A percentile compares a stretch with the other conserved stretches of the same genome.
phyloP scores from a whole-genome alignment of 2,329 filamentous ascomycete species.

The Pseudocercospora macadamiae region DNA sequence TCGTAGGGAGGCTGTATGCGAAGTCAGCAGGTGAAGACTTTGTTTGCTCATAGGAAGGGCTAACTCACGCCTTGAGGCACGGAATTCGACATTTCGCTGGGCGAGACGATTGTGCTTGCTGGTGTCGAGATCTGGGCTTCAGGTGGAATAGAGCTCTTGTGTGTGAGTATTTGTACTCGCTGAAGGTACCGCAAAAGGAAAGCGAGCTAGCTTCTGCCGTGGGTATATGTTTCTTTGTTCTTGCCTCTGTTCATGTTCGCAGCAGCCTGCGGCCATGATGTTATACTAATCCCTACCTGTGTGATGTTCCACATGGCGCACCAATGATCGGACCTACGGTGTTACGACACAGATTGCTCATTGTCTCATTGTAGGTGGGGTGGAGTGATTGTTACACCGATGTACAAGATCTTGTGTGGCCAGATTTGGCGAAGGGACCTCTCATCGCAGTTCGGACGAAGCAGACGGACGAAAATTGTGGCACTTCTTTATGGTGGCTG shows the following conservation, averaged over 20 bases:
- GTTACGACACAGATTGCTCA: not conserved
- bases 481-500: no score
- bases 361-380: not conserved
- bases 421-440: no score
- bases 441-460: no score
- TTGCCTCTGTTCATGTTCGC: not conserved
- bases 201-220: not conserved
- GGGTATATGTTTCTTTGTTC: not conserved
- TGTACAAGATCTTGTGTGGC: not conserved
- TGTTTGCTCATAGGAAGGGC: not conserved
- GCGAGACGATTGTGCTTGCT: not conserved
- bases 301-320: not conserved
- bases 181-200: not conserved
- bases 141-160: not conserved
- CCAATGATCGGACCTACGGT: constrained; percentile 7
- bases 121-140: not conserved
- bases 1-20: constrained; percentile 34
- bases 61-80: constrained; percentile 21
- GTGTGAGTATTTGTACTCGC: not conserved
- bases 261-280: not conserved
- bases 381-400: not conserved
- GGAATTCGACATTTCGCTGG: not conserved
- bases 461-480: not conserved
- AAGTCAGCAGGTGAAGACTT: not conserved
- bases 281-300: not conserved